phyloP scores from a whole-genome alignment of 345 rosid genomes.

The Populus deltoides region DNA sequence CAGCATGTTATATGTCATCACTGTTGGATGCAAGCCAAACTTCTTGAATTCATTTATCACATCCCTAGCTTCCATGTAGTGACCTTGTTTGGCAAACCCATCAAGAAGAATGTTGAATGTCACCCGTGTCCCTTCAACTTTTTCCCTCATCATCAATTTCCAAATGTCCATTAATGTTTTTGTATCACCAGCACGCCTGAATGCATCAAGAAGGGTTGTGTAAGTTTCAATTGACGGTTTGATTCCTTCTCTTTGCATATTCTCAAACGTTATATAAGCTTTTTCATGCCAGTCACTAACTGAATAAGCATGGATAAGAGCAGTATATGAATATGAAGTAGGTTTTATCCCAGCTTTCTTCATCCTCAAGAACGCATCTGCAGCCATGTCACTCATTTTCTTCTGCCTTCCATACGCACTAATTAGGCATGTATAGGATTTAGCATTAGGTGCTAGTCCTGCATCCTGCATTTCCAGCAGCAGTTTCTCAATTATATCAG shows the following conservation, averaged over 20 bases:
- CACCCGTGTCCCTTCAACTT: slow-evolving; percentile 60
- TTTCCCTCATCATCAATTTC: slow-evolving; percentile 68
- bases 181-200: slow-evolving; percentile 67
- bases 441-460: slow-evolving; percentile 61
- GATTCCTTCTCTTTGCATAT: slow-evolving; percentile 62
- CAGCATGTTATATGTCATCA: slow-evolving; percentile 89
- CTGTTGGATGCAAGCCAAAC: slow-evolving; percentile 71
- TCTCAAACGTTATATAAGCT: slow-evolving; percentile 59
- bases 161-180: slow-evolving; percentile 61
- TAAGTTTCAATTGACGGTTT: slow-evolving; percentile 80
- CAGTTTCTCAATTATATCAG: slow-evolving; percentile 65
- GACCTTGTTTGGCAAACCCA: slow-evolving; percentile 90
- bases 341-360: slow-evolving; percentile 68
- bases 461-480: slow-evolving; percentile 62
- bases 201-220: slow-evolving; percentile 81
- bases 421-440: slow-evolving; percentile 70
- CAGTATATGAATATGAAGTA: slow-evolving; percentile 73
- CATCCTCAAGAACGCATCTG: slow-evolving; percentile 72
- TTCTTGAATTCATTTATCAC: slow-evolving; percentile 70
- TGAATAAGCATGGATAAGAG: slow-evolving; percentile 88
- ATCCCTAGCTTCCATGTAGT: slow-evolving; percentile 75
- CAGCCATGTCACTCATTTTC: slow-evolving; percentile 82
- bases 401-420: slow-evolving; percentile 76
- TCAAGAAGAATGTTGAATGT: slow-evolving; percentile 82
- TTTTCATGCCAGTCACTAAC: slow-evolving; percentile 78